Evolutionary conservation across 306 rosid species (phyloP), one percentile per base, ranked within the genome.

Genomic region (Dalbergia oliveri): DNA sequence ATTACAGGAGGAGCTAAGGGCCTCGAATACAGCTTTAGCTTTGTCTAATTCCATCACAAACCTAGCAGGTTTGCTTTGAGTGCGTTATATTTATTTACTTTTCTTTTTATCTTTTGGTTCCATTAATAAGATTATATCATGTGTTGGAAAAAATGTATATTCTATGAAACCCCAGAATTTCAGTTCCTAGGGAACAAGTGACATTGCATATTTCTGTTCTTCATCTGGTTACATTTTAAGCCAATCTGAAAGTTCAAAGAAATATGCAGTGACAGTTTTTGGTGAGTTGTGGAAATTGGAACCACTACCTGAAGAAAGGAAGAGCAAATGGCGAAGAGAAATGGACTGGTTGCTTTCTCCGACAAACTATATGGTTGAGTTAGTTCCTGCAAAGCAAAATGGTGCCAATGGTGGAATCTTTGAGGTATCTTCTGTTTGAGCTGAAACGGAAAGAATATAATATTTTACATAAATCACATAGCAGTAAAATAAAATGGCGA

Each of bases 231-330:
- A 66, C 8, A 10, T 21, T 49, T 63, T 19, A 49, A 76, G 31
- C 47, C 15, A 39, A 61, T 37, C 50, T 69, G 53, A 71, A 8
- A 31, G 26, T 66, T 66, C 39, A 54, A 51, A 72, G 62, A 66
- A 75, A 19, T 77, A 54, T 89, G 88, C 95, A 94, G 98, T 88
- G 33, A 82, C 86, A 4, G 84, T 91, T 75, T 94, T 94, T 78
- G 98, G 98, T 69, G 98, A 94, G 87, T 57, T 94, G 77, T 90
- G 98, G 98, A 94, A 94, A 83, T 84, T 94, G 82, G 97, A 94
- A 84, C 98, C 98, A 10, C 91, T 92, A 39, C 67, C 87, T 6
- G 94, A 92, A 79, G 98, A 94, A 81, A 88, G 86, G 82, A 94
- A 88, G 83, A 79, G 79, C 18, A 92, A 90, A 83, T 94, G 98